Conservation (phyloP, 2,329 filamentous ascomycete genomes). For the Trichophyton benhamiae region DNA sequence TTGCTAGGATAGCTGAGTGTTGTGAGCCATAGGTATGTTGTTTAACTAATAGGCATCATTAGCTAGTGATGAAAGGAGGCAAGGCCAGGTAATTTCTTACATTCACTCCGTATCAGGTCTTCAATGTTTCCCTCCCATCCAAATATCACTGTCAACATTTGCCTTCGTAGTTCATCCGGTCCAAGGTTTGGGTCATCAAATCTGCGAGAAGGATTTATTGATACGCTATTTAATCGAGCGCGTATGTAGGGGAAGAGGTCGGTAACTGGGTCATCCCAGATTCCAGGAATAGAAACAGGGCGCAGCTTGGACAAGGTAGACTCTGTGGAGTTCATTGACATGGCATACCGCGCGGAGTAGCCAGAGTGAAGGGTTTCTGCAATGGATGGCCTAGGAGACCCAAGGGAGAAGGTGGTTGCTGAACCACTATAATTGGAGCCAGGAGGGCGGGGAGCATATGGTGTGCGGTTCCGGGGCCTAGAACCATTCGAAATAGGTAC, state of each 20-base stretch:
- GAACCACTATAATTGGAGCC: slow-evolving; percentile 34
- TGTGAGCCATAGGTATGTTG: slow-evolving; percentile 62
- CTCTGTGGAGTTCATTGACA: slow-evolving; percentile 34
- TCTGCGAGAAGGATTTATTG: slow-evolving; percentile 58
- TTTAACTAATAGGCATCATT: slow-evolving; percentile 38
- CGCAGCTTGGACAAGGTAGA: slow-evolving; percentile 55
- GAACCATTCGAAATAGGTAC: slow-evolving; percentile 39
- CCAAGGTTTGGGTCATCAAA: slow-evolving; percentile 50
- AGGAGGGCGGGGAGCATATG: slow-evolving; percentile 30
- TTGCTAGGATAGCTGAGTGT: slow-evolving; percentile 68
- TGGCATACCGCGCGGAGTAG: slow-evolving; percentile 33
- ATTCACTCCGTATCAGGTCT: slow-evolving; percentile 70
- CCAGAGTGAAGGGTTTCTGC: slow-evolving; percentile 25
- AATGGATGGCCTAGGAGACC: slow-evolving; percentile 21
- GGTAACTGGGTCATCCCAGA: slow-evolving; percentile 56
- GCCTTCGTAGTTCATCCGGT: slow-evolving; percentile 64
- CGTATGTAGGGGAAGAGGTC: slow-evolving; percentile 83
- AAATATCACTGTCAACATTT: slow-evolving; percentile 91
- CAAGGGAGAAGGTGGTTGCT: slow-evolving; percentile 36
- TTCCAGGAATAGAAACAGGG: slow-evolving; percentile 68
- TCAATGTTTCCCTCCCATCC: slow-evolving; percentile 83
- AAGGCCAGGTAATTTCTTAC: slow-evolving; percentile 27
- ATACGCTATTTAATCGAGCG: slow-evolving; percentile 66
- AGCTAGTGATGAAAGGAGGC: neutral
- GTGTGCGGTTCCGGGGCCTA: slow-evolving; percentile 30